These are phyloP conservation scores for Penicillium aurantiogriseum DNA, from an alignment of 2,329 filamentous ascomycete genomes.

Conservation along the genomic window DNA sequence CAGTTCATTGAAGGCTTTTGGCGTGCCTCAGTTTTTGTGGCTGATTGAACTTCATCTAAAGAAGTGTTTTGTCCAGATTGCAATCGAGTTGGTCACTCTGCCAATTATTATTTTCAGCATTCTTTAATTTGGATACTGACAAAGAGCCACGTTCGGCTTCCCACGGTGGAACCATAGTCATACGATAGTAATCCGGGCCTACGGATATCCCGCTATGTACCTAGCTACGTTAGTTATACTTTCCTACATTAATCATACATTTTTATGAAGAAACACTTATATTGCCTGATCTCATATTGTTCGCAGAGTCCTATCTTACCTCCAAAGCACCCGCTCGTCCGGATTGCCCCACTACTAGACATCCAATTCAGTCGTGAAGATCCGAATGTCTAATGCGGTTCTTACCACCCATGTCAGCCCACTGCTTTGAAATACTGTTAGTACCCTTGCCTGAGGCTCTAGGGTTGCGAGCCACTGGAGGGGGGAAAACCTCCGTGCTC, in stretches of 20 bases:
- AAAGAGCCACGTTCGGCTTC: neutral
- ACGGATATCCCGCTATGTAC: too few relatives aligned
- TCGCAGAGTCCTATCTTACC: neutral
- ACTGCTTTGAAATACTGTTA: neutral
- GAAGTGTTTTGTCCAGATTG: constrained; percentile 1
- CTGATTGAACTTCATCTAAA: constrained; percentile 7
- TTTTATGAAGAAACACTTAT: too few relatives aligned
- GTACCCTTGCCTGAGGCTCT: neutral
- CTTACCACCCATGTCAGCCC: neutral
- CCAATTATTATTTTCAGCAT: neutral
- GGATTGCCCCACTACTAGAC: neutral
- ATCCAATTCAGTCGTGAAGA: neutral
- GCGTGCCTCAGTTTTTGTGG: neutral
- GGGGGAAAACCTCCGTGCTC: neutral
- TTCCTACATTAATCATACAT: neutral
- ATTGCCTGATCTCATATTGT: neutral
- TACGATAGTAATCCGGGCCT: neutral
- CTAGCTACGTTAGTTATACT: neutral
- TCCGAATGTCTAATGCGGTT: neutral
- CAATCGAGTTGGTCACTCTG: neutral
- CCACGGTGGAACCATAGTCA: neutral
- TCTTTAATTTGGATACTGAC: neutral
- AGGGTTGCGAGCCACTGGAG: neutral
- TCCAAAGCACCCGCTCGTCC: neutral
- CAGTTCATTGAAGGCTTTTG: neutral